These are phyloP conservation scores for Tricholoma saponaceum DNA, from an alignment of 768 basidiomycete genomes.

Conservation along the genomic window DNA sequence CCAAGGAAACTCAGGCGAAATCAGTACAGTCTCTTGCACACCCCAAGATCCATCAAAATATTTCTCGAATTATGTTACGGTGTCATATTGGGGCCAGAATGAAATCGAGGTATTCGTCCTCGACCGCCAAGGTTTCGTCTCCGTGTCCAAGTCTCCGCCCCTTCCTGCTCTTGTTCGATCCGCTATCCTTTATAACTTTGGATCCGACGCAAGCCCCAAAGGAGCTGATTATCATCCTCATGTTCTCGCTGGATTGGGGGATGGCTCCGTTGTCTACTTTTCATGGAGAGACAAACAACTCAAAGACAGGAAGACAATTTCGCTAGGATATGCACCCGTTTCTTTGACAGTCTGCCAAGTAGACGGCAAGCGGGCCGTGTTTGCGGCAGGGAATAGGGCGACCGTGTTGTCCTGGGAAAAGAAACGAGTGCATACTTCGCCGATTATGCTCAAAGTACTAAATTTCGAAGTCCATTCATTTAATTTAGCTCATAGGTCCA, in stretches of 20 bases:
- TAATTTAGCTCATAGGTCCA: not conserved
- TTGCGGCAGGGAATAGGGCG: constrained; percentile 70
- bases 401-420: constrained; percentile 67
- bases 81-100: constrained; percentile 78
- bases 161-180: constrained; percentile 44
- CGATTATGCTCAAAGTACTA: constrained; percentile 66
- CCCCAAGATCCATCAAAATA: constrained; percentile 45
- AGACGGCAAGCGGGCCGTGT: constrained; percentile 51
- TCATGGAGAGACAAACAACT: constrained; percentile 40
- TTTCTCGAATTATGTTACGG: constrained; percentile 47
- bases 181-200: constrained; percentile 58
- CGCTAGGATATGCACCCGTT: constrained; percentile 67
- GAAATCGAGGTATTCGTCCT: constrained; percentile 51
- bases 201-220: constrained; percentile 29
- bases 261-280: constrained; percentile 67
- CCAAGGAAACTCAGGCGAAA: constrained; percentile 34
- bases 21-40: constrained; percentile 67
- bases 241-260: constrained; percentile 68
- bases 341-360: constrained; percentile 50
- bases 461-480: not conserved
- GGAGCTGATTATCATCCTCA: constrained; percentile 40
- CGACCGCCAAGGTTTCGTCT: constrained; percentile 19
- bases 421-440: constrained; percentile 60
- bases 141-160: constrained; percentile 30
- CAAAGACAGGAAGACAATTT: constrained; percentile 51